These are phyloP conservation scores for Fusarium sp. DNA, from an alignment of 2,329 filamentous ascomycete genomes.

Conservation along the genomic window DNA sequence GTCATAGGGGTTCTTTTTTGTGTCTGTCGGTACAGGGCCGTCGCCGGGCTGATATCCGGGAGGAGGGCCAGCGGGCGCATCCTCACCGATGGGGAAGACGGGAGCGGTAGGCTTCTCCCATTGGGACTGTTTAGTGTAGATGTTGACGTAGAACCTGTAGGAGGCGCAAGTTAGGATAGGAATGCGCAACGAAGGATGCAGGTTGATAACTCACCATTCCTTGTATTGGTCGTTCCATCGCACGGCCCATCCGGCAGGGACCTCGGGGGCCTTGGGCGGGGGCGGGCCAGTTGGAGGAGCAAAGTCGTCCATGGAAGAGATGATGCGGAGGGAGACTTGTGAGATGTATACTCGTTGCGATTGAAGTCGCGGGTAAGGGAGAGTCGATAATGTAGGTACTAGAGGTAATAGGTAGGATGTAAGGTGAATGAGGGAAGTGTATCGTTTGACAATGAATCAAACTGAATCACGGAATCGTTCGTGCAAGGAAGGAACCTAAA, in stretches of 20 bases:
- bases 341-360: neutral
- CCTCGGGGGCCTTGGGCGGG: constrained; percentile 73
- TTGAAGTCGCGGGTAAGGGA: neutral
- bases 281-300: constrained; percentile 66
- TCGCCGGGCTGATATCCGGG: constrained; percentile 71
- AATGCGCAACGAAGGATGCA: neutral
- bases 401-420: constrained; percentile 8
- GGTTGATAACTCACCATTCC: constrained; percentile 71
- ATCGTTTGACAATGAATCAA: neutral
- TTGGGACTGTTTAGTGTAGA: constrained; percentile 87
- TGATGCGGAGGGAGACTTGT: neutral
- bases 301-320: constrained; percentile 64
- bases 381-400: constrained; percentile 34
- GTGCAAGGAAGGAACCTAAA: neutral
- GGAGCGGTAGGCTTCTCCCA: constrained; percentile 87
- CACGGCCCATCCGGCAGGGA: constrained; percentile 78
- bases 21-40: constrained; percentile 58
- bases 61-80: constrained; percentile 69
- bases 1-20: constrained; percentile 80
- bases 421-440: constrained; percentile 17
- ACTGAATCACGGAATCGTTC: neutral
- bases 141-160: constrained; percentile 88
- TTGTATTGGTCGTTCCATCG: constrained; percentile 90
- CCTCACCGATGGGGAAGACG: constrained; percentile 63
- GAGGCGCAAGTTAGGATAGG: constrained; percentile 21